Base-by-base conservation (phyloP, 139 green algal species). In the Chlorella vulgaris region DNA sequence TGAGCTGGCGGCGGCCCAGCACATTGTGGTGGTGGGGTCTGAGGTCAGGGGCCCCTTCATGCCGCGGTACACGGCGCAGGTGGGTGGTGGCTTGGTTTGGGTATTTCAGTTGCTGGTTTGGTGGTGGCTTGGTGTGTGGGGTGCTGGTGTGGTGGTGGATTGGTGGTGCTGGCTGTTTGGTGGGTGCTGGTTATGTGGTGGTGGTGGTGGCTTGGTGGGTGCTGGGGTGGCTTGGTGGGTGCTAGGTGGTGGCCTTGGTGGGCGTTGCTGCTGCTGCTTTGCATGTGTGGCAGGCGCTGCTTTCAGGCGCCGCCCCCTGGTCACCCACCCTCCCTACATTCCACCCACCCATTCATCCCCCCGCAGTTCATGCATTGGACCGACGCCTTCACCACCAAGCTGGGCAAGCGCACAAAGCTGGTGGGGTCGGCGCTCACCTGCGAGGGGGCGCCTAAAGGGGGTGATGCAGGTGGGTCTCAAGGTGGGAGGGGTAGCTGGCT, bases 371-470 rank as follows among this genome's bases (percentile, higher is more conserved):
- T 88, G 60, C 83, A 89, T 65, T 91, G 87, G 87, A 85, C 83
- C 5, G 66, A 83, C 15, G 67, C 79, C 26, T 87, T 91, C 50
- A 85, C 80, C 22, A 40, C 36, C 53, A 61, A 66, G 58, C 63
- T 91, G 24, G 71, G 36, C 29, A 35, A 24, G 2, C 33, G 75
- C 33, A 80, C 86, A n/a, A 89, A 89, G 70, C 50, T 91, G 74
- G 87, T 91, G 47, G 87, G 86, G 26, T 69, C 80, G 3, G 80
- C 82, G 24, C 82, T 91, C 31, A 88, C 58, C 35, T 91, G 87
- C 80, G 86, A 85, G 38, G 82, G 82, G 19, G 73, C 82, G 2
- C 84, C 84, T 3, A 61, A 42, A 33, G 75, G 74, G 50, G 84
- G 84, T 10, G 66, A 88, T 51, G 84, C 73, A 53, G 73, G 73